Conservation (phyloP, 768 basidiomycete species). For the Suillus occidentalis region DNA sequence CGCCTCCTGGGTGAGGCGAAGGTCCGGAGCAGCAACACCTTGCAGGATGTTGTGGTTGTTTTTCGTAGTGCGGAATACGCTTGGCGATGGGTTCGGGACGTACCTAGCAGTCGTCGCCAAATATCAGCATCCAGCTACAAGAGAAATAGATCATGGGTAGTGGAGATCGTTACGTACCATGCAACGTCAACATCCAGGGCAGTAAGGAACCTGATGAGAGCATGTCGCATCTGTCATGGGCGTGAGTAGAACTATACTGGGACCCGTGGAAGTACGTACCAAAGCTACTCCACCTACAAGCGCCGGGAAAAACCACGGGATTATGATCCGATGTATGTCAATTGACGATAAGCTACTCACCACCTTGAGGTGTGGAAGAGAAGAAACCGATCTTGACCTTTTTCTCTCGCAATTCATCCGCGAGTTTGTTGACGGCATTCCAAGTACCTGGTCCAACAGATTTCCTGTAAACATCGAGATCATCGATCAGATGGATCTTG, state of each 20-base stretch:
- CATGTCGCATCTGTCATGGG: conserved; percentile 79
- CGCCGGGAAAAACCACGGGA: conserved; percentile 18
- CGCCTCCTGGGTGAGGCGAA: conserved; percentile 75
- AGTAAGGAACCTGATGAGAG: conserved; percentile 82
- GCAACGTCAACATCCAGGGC: conserved; percentile 78
- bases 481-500: conserved; percentile 83
- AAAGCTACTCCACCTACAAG: conserved; percentile 86
- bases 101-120: conserved; percentile 49
- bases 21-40: conserved; percentile 80
- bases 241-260: conserved; percentile 13
- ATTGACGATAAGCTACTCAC: conserved; percentile 39
- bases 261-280: conserved; percentile 45
- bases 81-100: conserved; percentile 85
- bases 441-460: conserved; percentile 75
- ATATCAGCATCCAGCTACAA: conserved; percentile 7
- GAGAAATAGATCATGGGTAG: neutral
- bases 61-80: conserved; percentile 90
- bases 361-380: conserved; percentile 93
- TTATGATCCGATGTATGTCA: conserved; percentile 23
- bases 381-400: conserved; percentile 92
- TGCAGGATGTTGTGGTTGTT: conserved; percentile 96
- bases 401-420: conserved; percentile 81
- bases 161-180: conserved; percentile 56
- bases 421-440: conserved; percentile 79
- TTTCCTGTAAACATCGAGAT: conserved; percentile 73